Percentiles rank a stretch among this genome's conserved stretches.
phyloP scores from a whole-genome alignment of 768 basidiomycete species.

The Jaapia argillacea region DNA sequence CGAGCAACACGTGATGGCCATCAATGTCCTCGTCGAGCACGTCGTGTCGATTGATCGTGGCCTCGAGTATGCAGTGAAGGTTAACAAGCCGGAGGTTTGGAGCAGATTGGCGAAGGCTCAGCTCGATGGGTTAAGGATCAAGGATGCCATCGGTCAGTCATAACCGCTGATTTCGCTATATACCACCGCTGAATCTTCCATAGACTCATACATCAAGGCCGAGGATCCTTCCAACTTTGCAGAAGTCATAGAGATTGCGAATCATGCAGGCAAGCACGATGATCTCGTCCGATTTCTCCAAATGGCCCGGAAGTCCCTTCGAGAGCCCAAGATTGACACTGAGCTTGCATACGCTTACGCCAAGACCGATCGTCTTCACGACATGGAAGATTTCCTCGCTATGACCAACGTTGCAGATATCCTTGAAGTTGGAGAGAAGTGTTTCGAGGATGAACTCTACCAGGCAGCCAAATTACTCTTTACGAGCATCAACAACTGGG shows the following conservation, averaged over 20 bases:
- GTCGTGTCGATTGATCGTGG: slow-evolving; percentile 97
- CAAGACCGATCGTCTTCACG: slow-evolving; percentile 93
- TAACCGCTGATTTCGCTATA: neutral
- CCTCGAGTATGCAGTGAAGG: slow-evolving; percentile 90
- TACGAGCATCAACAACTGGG: slow-evolving; percentile 98
- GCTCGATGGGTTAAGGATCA: slow-evolving; percentile 94
- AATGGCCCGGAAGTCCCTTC: slow-evolving; percentile 95
- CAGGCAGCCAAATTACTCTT: slow-evolving; percentile 95
- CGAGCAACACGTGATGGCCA: slow-evolving; percentile 89
- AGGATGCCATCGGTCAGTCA: slow-evolving; percentile 84
- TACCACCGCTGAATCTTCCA: slow-evolving; percentile 3
- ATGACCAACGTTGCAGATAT: slow-evolving; percentile 99
- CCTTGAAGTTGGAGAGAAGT: slow-evolving; percentile 96
- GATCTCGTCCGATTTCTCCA: slow-evolving; percentile 96
- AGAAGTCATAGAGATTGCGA: slow-evolving; percentile 94
- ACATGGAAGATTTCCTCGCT: slow-evolving; percentile 98
- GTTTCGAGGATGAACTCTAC: slow-evolving; percentile 96
- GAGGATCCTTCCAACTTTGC: slow-evolving; percentile 89
- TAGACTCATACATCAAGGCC: slow-evolving; percentile 97
- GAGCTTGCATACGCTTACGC: slow-evolving; percentile 98
- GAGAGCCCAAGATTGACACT: slow-evolving; percentile 97
- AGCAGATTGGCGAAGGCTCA: slow-evolving; percentile 97
- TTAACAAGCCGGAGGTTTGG: slow-evolving; percentile 96
- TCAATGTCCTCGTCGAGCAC: slow-evolving; percentile 96
- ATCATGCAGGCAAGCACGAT: slow-evolving; percentile 84